Percentiles rank a stretch among this genome's conserved stretches.
Conservation (phyloP, 768 basidiomycete genomes). For the Leucosporidium creatinivorum region DNA sequence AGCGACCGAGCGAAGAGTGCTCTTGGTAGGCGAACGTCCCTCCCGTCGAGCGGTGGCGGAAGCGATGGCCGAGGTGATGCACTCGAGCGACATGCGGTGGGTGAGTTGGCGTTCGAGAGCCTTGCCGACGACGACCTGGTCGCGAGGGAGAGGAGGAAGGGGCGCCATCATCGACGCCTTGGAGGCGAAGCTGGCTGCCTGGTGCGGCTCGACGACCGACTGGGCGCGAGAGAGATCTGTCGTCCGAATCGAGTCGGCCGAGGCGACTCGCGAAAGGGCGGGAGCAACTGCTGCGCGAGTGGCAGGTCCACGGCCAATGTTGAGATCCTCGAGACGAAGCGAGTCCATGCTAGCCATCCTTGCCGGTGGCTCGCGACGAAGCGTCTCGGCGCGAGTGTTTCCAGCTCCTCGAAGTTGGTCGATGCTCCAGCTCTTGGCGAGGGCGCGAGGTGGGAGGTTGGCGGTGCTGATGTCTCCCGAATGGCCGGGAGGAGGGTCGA, state of each 20-base stretch:
- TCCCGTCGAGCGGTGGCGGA: constrained; percentile 31
- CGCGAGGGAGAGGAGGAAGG: neutral
- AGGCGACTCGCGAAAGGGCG: constrained; percentile 14
- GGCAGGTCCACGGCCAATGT: constrained; percentile 12
- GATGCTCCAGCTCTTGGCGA: constrained; percentile 26
- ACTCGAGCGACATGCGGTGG: constrained; percentile 37
- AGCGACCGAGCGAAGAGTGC: neutral
- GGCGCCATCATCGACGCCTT: neutral
- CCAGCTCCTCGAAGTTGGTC: neutral
- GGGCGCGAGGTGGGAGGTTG: neutral
- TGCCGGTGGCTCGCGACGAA: neutral
- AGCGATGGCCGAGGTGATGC: constrained; percentile 36
- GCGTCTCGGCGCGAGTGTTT: constrained; percentile 5
- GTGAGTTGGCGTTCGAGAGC: constrained; percentile 25
- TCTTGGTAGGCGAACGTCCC: neutral
- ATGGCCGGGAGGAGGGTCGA: constrained; percentile 65
- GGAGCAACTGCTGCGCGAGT: neutral
- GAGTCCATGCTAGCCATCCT: constrained; percentile 26
- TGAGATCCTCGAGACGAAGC: constrained; percentile 22
- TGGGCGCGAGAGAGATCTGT: constrained; percentile 1
- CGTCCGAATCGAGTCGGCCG: constrained; percentile 14
- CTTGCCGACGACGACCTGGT: constrained; percentile 12
- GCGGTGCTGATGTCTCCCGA: neutral
- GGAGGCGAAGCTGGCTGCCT: neutral
- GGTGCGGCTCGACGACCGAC: neutral